A percentile compares a stretch with the other conserved stretches of the same genome.
These are phyloP conservation scores for Globisporangium nunn DNA, from an alignment of 352 stramenopile species.

Conservation along the genomic window DNA sequence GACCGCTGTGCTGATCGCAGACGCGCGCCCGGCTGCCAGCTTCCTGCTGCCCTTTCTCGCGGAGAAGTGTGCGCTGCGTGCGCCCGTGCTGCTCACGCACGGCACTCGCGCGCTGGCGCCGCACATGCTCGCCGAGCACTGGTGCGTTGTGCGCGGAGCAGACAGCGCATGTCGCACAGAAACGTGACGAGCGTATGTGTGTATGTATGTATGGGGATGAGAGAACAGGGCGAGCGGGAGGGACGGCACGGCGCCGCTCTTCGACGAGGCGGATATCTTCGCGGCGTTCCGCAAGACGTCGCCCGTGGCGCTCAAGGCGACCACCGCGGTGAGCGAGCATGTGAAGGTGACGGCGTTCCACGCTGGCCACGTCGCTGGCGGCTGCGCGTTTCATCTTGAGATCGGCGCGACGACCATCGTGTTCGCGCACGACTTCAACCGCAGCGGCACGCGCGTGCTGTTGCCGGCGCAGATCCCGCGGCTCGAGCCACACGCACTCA, in stretches of 20 bases:
- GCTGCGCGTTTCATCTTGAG: slow-evolving; percentile 72
- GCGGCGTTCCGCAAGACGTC: slow-evolving; percentile 44
- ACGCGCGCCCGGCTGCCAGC: slow-evolving; percentile 60
- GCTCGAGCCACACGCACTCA: slow-evolving; percentile 44
- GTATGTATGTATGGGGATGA: no score
- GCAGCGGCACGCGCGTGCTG: slow-evolving; percentile 61
- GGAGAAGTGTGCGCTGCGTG: slow-evolving; percentile 37
- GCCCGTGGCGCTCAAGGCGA: slow-evolving; percentile 42
- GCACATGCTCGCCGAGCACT: slow-evolving; percentile 69
- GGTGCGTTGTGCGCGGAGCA: slow-evolving; percentile 20
- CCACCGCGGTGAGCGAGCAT: slow-evolving; percentile 48
- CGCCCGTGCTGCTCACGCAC: slow-evolving; percentile 67
- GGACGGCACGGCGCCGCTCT: slow-evolving; percentile 36
- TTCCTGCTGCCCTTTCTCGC: slow-evolving; percentile 72
- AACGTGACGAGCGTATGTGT: no score
- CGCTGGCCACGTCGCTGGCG: slow-evolving; percentile 66
- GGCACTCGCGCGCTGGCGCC: slow-evolving; percentile 64
- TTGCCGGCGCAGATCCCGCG: slow-evolving; percentile 62
- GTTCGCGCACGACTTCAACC: slow-evolving; percentile 77
- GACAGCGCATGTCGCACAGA: no score
- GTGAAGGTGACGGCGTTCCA: slow-evolving; percentile 80
- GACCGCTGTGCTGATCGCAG: slow-evolving; percentile 49
- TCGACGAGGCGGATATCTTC: slow-evolving; percentile 53
- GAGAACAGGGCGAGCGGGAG: slow-evolving; percentile 16
- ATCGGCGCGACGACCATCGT: slow-evolving; percentile 64